phyloP scores from a whole-genome alignment of 495 filamentous ascomycete species.

The Aspergillus incahuasiensis region DNA sequence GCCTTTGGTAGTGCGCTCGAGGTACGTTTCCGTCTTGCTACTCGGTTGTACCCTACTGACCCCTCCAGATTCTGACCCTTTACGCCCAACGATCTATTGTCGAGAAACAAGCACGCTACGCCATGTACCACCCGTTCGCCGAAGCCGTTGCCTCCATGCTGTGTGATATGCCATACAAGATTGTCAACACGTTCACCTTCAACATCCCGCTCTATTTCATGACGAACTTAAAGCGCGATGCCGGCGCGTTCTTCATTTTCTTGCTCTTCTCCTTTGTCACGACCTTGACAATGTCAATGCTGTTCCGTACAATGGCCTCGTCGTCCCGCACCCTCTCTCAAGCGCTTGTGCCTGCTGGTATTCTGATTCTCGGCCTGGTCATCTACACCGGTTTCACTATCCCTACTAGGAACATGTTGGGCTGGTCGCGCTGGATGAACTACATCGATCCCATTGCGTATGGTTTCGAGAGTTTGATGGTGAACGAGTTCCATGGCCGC shows the following conservation, averaged over 20 bases:
- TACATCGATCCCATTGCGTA: constrained; percentile 49
- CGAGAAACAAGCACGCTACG: constrained; percentile 62
- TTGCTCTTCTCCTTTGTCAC: constrained; percentile 51
- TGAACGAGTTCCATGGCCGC: constrained; percentile 58
- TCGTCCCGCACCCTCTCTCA: constrained; percentile 49
- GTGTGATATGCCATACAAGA: constrained; percentile 57
- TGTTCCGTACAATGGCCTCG: constrained; percentile 50
- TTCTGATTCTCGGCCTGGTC: constrained; percentile 48
- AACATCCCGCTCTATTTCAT: constrained; percentile 61
- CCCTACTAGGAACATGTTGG: constrained; percentile 47
- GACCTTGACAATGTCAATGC: constrained; percentile 57
- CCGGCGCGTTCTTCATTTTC: constrained; percentile 57
- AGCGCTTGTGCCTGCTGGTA: constrained; percentile 48
- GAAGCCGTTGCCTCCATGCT: constrained; percentile 60
- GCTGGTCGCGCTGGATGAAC: constrained; percentile 53
- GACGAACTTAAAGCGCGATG: constrained; percentile 46
- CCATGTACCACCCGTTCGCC: constrained; percentile 62
- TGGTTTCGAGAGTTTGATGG: constrained; percentile 47
- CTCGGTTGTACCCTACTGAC: constrained; percentile 12
- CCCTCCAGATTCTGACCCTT: constrained; percentile 51
- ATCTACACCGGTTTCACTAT: constrained; percentile 52
- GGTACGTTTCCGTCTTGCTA: constrained; percentile 31
- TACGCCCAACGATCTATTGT: constrained; percentile 64
- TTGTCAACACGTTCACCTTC: constrained; percentile 47
- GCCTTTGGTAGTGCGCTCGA: constrained; percentile 82